Conservation (phyloP, 2,329 filamentous ascomycete genomes). For the Dactylonectria estremocensis region DNA sequence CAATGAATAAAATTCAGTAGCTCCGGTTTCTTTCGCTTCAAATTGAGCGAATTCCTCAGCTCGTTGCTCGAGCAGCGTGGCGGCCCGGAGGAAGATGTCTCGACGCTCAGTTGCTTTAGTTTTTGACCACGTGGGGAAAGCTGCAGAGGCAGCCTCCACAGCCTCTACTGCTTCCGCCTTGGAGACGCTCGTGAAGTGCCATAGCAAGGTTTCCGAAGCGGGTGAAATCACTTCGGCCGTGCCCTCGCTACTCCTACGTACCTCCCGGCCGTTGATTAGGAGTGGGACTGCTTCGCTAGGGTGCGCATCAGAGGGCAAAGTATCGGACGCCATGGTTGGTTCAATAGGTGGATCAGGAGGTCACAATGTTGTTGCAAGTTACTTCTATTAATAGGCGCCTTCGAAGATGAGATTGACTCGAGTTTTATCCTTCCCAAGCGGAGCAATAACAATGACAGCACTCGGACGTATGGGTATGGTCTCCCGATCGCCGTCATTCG, state of each 20-base stretch:
- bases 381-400: no score
- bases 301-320: no score
- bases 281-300: no score
- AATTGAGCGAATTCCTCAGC: constrained; percentile 72
- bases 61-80: constrained; percentile 72
- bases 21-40: constrained; percentile 66
- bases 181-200: constrained; percentile 65
- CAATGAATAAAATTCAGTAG: constrained; percentile 52
- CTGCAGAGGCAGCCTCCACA: constrained; percentile 67
- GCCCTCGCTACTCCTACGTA: not conserved
- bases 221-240: not conserved
- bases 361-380: no score
- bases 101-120: constrained; percentile 72
- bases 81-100: constrained; percentile 77
- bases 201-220: not conserved
- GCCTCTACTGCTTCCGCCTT: constrained; percentile 68
- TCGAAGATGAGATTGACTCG: no score
- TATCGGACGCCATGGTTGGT: no score
- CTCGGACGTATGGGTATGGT: no score
- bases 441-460: no score
- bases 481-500: no score
- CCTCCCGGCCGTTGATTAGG: no score
- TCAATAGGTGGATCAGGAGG: no score
- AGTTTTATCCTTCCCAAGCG: no score
- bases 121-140: constrained; percentile 77